Base-by-base conservation (phyloP, 176 grass and related monocot genomes). In the Hyparrhenia diplandra region DNA sequence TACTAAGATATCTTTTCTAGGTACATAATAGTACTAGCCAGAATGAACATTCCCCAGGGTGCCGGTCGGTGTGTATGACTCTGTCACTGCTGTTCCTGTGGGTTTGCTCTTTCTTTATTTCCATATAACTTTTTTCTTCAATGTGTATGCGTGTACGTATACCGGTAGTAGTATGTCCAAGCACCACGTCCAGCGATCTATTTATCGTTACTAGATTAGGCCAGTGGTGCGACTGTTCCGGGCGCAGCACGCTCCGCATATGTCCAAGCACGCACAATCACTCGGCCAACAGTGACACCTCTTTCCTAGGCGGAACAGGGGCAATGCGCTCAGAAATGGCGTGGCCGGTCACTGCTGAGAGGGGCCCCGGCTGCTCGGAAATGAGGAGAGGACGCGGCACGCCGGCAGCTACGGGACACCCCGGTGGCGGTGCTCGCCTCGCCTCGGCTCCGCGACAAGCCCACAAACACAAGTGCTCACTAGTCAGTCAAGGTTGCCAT, bases 331-430 rank as follows among this genome's bases (percentile, higher is more conserved):
- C n/a, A 29, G 24, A 29, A 79, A 73, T 23, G 66, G 65, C 54
- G 54, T 69, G 37, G 28, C 64, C 36, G 36, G 52, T 3, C 66
- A 36, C 36, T 69, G 66, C 67, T 73, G 42, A 34, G 61, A 43
- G 76, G 83, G 75, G 6, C 10, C 66, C 46, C 62, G 29, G 27
- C 40, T 36, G 71, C 16, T 54, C 55, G 65, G 34, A 82, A 64
- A 42, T 11, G 79, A 71, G 73, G 51, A 21, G 52, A 55, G 20
- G 52, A 55, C 64, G 73, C 18, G 60, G 54, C 60, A 66, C 76
- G 45, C 69, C 86, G 67, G 80, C 79, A 87, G 79, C 41, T 64
- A 54, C 45, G 73, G 67, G 55, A 72, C 72, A 76, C 72, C 14
- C 31, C 52, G 52, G 52, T 55, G 31, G n/a, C 18, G 64, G 37